Evolutionary conservation across 2,329 filamentous ascomycete genomes (phyloP), one percentile per base, ranked within the genome.

Genomic region (Aspergillus hiratsukae): DNA sequence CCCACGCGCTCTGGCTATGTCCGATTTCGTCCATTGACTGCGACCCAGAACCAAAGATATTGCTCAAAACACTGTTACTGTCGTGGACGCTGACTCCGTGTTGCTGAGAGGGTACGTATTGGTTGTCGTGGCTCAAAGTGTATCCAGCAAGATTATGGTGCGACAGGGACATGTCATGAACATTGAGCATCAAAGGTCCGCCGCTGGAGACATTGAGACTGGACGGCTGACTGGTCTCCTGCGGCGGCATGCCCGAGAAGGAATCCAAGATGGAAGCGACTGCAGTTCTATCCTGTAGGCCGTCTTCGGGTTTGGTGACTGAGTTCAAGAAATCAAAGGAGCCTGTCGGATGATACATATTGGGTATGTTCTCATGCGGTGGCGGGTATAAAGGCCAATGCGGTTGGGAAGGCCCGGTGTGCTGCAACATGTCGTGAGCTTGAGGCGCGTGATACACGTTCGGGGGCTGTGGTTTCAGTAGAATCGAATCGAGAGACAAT

Each of bases 371-470:
- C n/a, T 74, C 72, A 53, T 72, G 68, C 27, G 69, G 62, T 3
- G 68, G 62, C n/a, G 61, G 62, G 50, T 74, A 75, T 54, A 74
- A 52, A 3, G 70, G 66, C 72, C 72, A 75, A 48, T 68, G 69
- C 1, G 66, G 61, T n/a, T 73, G 72, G 1, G 67, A 52, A n/a
- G 64, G 62, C 25, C 59, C 58, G n/a, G 61, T 62, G 4, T 61
- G 65, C 41, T 69, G 68, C n/a, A 73, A 61, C 35, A 74, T 50
- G 23, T 70, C 69, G 45, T 72, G 67, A 5, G 63, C 52, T 19
- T 72, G 71, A 9, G 64, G 61, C 1, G 66, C 52, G 17, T 70
- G 70, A 54, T 75, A 75, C 4, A 72, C 58, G 50, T 55, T 64
- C 6, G 69, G 65, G n/a, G 66, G 55, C 2, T 67, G 68, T 52